Evolutionary conservation across 2,329 filamentous ascomycete genomes (phyloP), one percentile per base, ranked within the genome.

Genomic region (Xylariaceae sp.): DNA sequence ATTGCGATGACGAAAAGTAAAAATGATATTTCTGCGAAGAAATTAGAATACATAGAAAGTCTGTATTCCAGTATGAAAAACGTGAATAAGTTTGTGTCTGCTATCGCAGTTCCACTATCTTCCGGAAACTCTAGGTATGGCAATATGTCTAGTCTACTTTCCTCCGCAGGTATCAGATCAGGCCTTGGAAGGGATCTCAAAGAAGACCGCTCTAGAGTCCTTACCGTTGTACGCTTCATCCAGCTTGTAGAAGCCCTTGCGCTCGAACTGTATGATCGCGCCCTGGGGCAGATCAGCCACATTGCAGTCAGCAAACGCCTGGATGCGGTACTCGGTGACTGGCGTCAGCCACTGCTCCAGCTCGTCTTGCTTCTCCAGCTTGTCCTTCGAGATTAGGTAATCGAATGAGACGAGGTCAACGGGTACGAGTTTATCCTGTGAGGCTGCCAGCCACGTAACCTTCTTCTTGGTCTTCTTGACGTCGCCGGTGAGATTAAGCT

Each of bases 401-500:
- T 95, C 90, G 61, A 96, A 97, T 52, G 96, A 88, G 66, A 89
- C 89, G 9, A 95, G 74, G 64, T 95, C 86, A 15, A 92, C 81
- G 6, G 82, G 80, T 9, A 94, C 73, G 1, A 95, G 74, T 42
- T 84, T 76, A 66, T 90, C 85, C 31, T 76, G 77, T 50, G 86
- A 78, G 1, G 74, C 76, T 1, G 87, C 83, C 33, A 97, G 70
- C 90, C 90, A 97, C 1, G 89, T 96, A 26, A 97, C 79, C 73
- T 97, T 97, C 78, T 96, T 96, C 57, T 88, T 81, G 0, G 90
- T 97, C 59, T 86, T 83, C 73, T 94, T 95, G 63, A 97, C 86
- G 61, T 97, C 90, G 40, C 90, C 89, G 54, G 85, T 79, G 34
- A 96, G 77, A 64, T 97, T 84, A 12, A 96, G 78, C 65, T 95